phyloP scores from a whole-genome alignment of 164 flowering plant species.

The Berberis vulgaris region DNA sequence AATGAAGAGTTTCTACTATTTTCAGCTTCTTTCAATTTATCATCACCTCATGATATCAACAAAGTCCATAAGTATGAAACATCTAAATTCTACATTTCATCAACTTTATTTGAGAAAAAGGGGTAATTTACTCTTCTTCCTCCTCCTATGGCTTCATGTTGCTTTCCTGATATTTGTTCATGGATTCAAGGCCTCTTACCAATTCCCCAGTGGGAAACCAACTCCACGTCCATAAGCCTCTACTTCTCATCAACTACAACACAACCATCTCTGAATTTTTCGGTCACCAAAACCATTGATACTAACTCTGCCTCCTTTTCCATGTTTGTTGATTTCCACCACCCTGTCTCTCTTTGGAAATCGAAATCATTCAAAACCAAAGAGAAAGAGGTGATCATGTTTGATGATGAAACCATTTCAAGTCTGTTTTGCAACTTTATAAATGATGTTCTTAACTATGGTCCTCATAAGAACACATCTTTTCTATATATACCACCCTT shows the following conservation, averaged over 20 bases:
- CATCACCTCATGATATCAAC: no score
- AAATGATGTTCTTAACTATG: slow-evolving; percentile 43
- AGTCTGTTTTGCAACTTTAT: slow-evolving; percentile 38
- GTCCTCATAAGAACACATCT: slow-evolving; percentile 25
- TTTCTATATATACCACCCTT: slow-evolving; percentile 27
- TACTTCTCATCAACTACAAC: slow-evolving; percentile 38
- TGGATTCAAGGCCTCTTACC: slow-evolving; percentile 80
- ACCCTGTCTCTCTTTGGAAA: slow-evolving; percentile 65
- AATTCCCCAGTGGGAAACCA: slow-evolving; percentile 42
- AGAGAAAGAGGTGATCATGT: slow-evolving; percentile 12
- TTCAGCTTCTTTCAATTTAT: no score
- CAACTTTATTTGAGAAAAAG: no score
- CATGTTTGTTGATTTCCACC: slow-evolving; percentile 40
- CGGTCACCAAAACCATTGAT: slow-evolving; percentile 24
- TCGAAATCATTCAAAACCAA: slow-evolving; percentile 45
- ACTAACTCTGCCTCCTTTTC: slow-evolving; percentile 30
- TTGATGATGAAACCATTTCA: slow-evolving; percentile 28
- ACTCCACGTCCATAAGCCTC: slow-evolving; percentile 43
- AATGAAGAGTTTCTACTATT: no score
- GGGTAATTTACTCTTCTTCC: no score
- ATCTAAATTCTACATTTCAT: no score
- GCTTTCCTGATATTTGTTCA: slow-evolving; percentile 13
- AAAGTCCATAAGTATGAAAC: no score
- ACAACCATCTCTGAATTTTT: slow-evolving; percentile 54
- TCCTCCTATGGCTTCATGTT: no score